phyloP scores from a whole-genome alignment of 2,329 filamentous ascomycete species.

The Trichoderma pleuroti region DNA sequence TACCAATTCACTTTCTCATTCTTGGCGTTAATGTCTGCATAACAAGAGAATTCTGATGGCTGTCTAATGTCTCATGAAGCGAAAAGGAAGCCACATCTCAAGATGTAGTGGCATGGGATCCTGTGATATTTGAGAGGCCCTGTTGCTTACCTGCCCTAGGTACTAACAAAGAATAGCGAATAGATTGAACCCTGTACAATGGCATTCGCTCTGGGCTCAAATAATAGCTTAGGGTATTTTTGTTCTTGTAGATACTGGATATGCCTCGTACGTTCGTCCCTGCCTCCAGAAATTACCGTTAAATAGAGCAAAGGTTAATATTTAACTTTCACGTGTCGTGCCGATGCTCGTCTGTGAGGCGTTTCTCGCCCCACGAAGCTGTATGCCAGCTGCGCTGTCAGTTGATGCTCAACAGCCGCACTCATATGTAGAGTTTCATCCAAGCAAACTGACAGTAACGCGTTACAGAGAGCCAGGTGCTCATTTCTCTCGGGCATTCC shows the following conservation, averaged over 20 bases:
- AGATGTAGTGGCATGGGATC: neutral
- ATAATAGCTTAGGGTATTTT: too few relatives aligned
- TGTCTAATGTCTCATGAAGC: neutral
- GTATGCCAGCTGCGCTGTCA: neutral
- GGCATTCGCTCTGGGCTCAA: too few relatives aligned
- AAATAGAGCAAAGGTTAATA: neutral
- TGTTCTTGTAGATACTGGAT: too few relatives aligned
- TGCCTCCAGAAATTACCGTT: neutral
- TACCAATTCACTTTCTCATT: neutral
- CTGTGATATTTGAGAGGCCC: neutral
- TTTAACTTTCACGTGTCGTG: too few relatives aligned
- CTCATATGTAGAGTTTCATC: neutral
- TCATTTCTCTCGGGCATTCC: neutral
- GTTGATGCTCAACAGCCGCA: neutral
- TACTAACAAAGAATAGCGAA: too few relatives aligned
- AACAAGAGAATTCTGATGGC: neutral
- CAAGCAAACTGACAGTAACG: neutral
- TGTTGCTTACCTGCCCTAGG: too few relatives aligned
- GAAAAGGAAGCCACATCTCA: neutral
- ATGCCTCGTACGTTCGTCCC: neutral
- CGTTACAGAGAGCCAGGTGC: neutral
- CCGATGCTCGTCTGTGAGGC: too few relatives aligned
- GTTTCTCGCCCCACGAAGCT: neutral
- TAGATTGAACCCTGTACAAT: too few relatives aligned
- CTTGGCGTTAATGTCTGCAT: neutral